These are phyloP conservation scores for Zymoseptoria ardabiliae DNA, from an alignment of 2,329 filamentous ascomycete species.

Conservation along the genomic window DNA sequence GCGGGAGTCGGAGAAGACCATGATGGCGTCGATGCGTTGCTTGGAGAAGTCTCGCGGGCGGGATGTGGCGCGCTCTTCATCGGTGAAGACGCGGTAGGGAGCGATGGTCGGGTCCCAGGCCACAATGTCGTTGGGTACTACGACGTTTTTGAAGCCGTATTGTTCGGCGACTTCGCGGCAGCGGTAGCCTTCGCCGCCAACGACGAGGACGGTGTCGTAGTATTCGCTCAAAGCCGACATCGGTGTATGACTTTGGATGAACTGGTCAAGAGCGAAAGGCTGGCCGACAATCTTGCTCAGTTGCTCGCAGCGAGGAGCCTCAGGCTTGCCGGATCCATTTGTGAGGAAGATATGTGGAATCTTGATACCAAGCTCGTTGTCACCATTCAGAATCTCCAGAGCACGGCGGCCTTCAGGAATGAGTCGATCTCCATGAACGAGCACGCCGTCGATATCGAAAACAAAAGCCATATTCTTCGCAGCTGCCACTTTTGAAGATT, in stretches of 20 bases:
- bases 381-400: conserved; percentile 64
- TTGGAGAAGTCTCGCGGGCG: conserved; percentile 65
- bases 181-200: conserved; percentile 67
- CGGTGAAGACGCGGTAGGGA: conserved; percentile 61
- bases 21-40: conserved; percentile 64
- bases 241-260: conserved; percentile 70
- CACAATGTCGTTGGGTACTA: conserved; percentile 66
- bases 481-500: conserved; percentile 56
- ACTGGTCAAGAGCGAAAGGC: conserved; percentile 62
- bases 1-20: conserved; percentile 66
- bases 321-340: conserved; percentile 67
- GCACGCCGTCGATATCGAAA: conserved; percentile 70
- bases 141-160: conserved; percentile 67
- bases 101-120: conserved; percentile 63
- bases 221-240: conserved; percentile 71
- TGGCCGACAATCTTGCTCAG: conserved; percentile 58
- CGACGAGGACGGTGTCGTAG: conserved; percentile 68
- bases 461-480: conserved; percentile 78
- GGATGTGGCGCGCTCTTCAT: conserved; percentile 59
- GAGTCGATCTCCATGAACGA: conserved; percentile 64
- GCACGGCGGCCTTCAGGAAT: conserved; percentile 61
- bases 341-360: conserved; percentile 69
- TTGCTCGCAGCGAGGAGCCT: conserved; percentile 57
- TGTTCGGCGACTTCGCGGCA: conserved; percentile 65
- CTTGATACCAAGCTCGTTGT: conserved; percentile 72